These are phyloP conservation scores for Trypanosoma vivax DNA, from an alignment of 208 protist genomes.

Conservation along the genomic window DNA sequence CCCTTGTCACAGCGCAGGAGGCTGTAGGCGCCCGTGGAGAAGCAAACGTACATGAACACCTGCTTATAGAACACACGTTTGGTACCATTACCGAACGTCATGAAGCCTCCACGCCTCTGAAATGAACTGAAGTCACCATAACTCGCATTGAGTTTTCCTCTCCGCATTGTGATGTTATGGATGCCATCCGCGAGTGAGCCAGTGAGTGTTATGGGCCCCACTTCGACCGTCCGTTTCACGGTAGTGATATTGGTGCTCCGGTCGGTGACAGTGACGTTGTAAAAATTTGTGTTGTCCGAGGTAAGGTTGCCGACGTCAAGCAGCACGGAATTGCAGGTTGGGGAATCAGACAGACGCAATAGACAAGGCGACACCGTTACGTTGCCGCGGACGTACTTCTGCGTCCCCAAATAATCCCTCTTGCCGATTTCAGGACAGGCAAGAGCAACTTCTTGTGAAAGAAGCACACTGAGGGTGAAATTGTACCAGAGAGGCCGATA, in stretches of 20 bases:
- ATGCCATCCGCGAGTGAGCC: constrained; percentile 17
- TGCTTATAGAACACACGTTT: constrained; percentile 22
- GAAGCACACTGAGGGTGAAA: constrained; percentile 34
- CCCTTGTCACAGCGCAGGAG: constrained; percentile 7
- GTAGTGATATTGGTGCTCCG: background rate
- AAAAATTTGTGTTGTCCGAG: constrained; percentile 8
- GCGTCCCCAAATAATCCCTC: background rate
- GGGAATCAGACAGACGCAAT: constrained; percentile 15
- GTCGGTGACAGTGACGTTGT: background rate
- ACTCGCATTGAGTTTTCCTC: background rate
- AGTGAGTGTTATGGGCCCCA: constrained; percentile 17
- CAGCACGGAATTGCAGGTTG: constrained; percentile 16
- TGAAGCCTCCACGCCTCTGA: background rate
- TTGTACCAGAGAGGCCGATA: constrained; percentile 48
- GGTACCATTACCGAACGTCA: constrained; percentile 4
- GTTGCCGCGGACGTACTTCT: background rate
- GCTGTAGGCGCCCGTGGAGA: constrained; percentile 15
- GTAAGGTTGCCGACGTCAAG: constrained; percentile 20
- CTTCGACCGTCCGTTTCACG: constrained; percentile 4
- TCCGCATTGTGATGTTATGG: constrained; percentile 2
- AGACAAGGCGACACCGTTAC: constrained; percentile 5
- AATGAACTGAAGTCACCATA: background rate
- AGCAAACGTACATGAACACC: constrained; percentile 28
- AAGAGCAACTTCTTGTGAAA: constrained; percentile 7
- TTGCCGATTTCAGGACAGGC: constrained; percentile 11